Evolutionary conservation across 2,329 filamentous ascomycete species (phyloP).

Genomic region (Neonectria magnoliae): DNA sequence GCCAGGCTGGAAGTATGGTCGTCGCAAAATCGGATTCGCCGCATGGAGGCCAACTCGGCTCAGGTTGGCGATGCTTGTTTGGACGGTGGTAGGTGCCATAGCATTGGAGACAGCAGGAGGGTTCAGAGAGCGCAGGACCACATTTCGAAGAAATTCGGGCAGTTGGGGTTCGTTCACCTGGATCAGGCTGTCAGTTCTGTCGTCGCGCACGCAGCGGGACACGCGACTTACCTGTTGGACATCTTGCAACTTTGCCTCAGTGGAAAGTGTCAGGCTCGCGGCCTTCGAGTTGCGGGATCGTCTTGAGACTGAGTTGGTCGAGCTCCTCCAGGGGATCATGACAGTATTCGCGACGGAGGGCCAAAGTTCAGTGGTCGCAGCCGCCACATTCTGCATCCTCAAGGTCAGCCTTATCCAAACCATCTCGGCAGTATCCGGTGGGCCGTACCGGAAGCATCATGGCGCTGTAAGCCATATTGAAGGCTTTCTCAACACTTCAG

Average conservation of each 20-base stretch:
- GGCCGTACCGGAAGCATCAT: slow-evolving; percentile 44
- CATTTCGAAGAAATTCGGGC: slow-evolving; percentile 44
- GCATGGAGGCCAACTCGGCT: slow-evolving; percentile 45
- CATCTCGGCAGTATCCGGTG: slow-evolving; percentile 10
- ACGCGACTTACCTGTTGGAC: slow-evolving; percentile 32
- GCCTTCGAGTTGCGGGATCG: slow-evolving; percentile 21
- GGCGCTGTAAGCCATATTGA: slow-evolving; percentile 43
- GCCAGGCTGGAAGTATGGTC: slow-evolving; percentile 39
- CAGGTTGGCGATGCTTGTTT: slow-evolving; percentile 37
- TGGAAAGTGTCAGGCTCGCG: slow-evolving; percentile 18
- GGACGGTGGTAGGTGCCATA: slow-evolving; percentile 26
- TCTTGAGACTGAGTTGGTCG: slow-evolving; percentile 19
- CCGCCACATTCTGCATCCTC: slow-evolving; percentile 51
- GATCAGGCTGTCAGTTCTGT: slow-evolving; percentile 22
- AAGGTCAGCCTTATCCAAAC: slow-evolving; percentile 34
- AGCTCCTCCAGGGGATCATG: slow-evolving; percentile 47
- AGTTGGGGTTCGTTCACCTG: slow-evolving; percentile 32
- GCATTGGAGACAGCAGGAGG: slow-evolving; percentile 17
- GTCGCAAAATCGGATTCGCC: slow-evolving; percentile 42
- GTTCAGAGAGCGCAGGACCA: slow-evolving; percentile 22
- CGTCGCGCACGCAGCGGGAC: slow-evolving; percentile 7
- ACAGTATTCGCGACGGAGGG: slow-evolving; percentile 57
- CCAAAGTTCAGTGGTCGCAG: slow-evolving; percentile 56
- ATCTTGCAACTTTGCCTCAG: slow-evolving; percentile 19
- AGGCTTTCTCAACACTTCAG: slow-evolving; percentile 14